Percentiles rank a stretch among this genome's conserved stretches.
phyloP scores from a whole-genome alignment of 2,329 filamentous ascomycete species.

The Ceratocystiopsis sp. region DNA sequence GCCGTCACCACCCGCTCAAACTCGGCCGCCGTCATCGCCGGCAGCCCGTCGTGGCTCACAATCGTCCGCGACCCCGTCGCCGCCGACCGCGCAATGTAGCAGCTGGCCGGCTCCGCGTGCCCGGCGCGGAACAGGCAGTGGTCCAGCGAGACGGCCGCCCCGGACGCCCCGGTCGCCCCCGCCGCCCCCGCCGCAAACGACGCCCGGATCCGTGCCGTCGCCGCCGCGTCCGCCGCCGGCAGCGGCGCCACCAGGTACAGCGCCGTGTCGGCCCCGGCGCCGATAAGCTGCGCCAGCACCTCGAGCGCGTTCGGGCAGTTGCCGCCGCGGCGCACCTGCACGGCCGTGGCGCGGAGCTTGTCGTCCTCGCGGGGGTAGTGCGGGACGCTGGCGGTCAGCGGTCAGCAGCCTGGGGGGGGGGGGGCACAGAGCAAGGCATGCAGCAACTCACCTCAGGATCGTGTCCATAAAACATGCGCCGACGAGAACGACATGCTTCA shows the following conservation, averaged over 20 bases:
- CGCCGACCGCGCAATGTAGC: slow-evolving; percentile 50
- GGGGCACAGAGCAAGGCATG: too few relatives aligned
- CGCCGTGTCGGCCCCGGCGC: slow-evolving; percentile 8
- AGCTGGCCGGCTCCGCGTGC: slow-evolving; percentile 41
- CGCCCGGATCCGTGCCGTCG: slow-evolving; percentile 31
- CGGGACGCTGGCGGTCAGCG: slow-evolving; percentile 32
- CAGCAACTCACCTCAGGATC: not conserved
- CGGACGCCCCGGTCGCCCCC: not conserved
- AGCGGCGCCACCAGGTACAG: slow-evolving; percentile 34
- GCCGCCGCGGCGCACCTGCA: slow-evolving; percentile 47
- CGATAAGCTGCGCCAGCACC: slow-evolving; percentile 47
- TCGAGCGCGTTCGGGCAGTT: slow-evolving; percentile 58
- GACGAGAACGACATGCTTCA: not conserved
- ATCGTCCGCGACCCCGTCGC: slow-evolving; percentile 47
- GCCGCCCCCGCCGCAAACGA: slow-evolving; percentile 25
- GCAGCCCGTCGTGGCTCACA: slow-evolving; percentile 50
- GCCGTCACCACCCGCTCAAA: slow-evolving; percentile 28
- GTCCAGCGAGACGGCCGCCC: slow-evolving; percentile 19
- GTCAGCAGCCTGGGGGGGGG: not conserved
- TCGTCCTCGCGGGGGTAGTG: slow-evolving; percentile 53
- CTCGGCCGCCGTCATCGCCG: slow-evolving; percentile 48
- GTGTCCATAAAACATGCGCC: not conserved
- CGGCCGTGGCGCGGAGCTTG: slow-evolving; percentile 47
- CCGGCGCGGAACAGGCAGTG: slow-evolving; percentile 42
- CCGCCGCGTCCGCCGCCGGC: slow-evolving; percentile 33